phyloP scores from a whole-genome alignment of 495 filamentous ascomycete genomes.

The Penicillium cataractarum region DNA sequence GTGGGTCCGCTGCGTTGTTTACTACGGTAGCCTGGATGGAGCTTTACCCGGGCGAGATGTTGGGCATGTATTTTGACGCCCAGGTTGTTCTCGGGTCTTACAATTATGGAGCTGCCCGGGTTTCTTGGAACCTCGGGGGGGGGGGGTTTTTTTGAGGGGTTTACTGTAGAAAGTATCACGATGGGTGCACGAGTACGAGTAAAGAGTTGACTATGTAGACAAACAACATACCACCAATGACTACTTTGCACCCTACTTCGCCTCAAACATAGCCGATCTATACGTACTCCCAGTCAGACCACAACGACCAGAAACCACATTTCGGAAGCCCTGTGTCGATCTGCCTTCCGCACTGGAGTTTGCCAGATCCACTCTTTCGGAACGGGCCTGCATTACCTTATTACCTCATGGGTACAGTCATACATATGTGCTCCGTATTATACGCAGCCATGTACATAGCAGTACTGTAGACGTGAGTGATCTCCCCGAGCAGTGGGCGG shows the following conservation, averaged over 20 bases:
- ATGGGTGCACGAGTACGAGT: neutral
- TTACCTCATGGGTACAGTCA: slow-evolving; percentile 27
- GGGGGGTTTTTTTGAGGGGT: neutral
- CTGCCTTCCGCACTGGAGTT: neutral
- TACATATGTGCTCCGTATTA: neutral
- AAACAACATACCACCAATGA: neutral
- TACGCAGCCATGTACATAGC: neutral
- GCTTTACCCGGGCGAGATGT: slow-evolving; percentile 7
- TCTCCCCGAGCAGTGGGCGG: too few relatives aligned
- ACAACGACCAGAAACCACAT: neutral
- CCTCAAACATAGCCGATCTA: neutral
- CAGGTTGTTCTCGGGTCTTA: neutral
- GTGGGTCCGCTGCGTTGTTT: slow-evolving; percentile 9
- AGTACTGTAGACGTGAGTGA: too few relatives aligned
- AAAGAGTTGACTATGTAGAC: too few relatives aligned
- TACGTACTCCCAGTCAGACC: neutral
- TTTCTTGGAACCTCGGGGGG: neutral
- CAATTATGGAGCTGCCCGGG: neutral
- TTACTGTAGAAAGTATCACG: neutral
- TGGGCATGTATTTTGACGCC: neutral
- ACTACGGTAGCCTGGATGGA: slow-evolving; percentile 1
- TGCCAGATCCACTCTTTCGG: slow-evolving; percentile 20
- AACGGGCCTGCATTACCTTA: slow-evolving; percentile 29
- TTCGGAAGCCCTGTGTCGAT: neutral
- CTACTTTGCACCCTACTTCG: neutral